A percentile compares a stretch with the other conserved stretches of the same genome.
phyloP scores from a whole-genome alignment of 2,329 filamentous ascomycete species.

The Alternaria panax region DNA sequence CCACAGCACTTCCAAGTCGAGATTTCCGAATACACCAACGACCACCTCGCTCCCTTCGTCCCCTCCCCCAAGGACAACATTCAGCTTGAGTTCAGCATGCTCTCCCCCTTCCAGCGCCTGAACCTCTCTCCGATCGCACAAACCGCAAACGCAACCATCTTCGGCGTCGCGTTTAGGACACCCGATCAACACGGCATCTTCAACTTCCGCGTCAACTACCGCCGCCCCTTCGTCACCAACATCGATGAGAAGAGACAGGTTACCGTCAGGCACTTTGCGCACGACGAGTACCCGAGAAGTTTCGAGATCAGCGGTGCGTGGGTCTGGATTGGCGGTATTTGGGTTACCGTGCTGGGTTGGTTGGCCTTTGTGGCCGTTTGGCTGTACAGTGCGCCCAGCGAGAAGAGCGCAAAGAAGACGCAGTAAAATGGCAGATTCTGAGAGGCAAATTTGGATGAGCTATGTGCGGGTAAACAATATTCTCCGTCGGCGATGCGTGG shows the following conservation, averaged over 20 bases:
- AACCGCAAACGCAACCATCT: constrained; percentile 74
- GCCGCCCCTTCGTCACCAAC: constrained; percentile 87
- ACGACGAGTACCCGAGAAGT: constrained; percentile 94
- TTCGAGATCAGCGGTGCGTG: constrained; percentile 89
- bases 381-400: constrained; percentile 76
- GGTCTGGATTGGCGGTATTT: constrained; percentile 92
- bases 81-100: constrained; percentile 98
- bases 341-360: constrained; percentile 83
- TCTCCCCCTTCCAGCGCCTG: constrained; percentile 94
- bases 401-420: constrained; percentile 59
- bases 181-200: constrained; percentile 99
- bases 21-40: constrained; percentile 81
- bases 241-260: constrained; percentile 95
- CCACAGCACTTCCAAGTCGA: constrained; percentile 83
- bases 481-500: constrained; percentile 15
- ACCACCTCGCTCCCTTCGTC: constrained; percentile 77
- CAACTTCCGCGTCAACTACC: constrained; percentile 98
- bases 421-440: constrained; percentile 41
- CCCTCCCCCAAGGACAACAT: constrained; percentile 74
- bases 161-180: constrained; percentile 76
- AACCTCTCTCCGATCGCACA: constrained; percentile 66
- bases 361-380: constrained; percentile 84
- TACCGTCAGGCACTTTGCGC: constrained; percentile 93
- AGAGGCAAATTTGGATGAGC: neutral
- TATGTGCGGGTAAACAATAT: constrained; percentile 9